Base-by-base conservation (phyloP, 805 yeast species). In the Zygoascus flipseniorum region DNA sequence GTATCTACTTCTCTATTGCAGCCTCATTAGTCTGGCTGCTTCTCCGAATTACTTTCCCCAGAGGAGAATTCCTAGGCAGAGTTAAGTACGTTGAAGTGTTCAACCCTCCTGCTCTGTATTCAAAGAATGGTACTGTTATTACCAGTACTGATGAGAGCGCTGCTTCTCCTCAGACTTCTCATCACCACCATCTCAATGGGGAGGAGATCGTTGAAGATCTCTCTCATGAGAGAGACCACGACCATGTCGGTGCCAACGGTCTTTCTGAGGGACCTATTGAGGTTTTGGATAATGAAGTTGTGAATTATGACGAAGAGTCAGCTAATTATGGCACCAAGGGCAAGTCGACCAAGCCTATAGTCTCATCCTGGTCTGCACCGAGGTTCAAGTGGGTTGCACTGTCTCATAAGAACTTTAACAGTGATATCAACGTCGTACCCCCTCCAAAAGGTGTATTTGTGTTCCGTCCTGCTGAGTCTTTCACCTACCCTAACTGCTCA, bases 371-470 rank as follows among this genome's bases (percentile, higher is more conserved):
- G 39, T 28, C 49, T n/a, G 47, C 23, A 16, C 28, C 31, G 14
- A 50, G 47, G 47, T 56, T 50, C 58, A 54, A 56, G 44, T 67
- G 72, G 72, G 71, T 72, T 48, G 72, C 75, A 1, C 52, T 70
- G 19, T 54, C 62, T 66, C 66, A 75, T 69, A 65, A 69, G 65
- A 65, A 67, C 66, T 53, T 64, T 80, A 87, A 90, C 66, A 70
- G 77, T 4, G 77, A 76, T 14, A 68, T 89, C 16, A 65, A 73
- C 0, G 78, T 90, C 6, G 67, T 67, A 14, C 86, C 89, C 1
- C 96, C 97, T 14, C 97, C 97, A 31, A 88, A 92, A 1, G 97
- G 97, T 35, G 89, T 90, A 16, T 62, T 89, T 54, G 95, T 90
- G 2, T 90, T 83, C 73, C 79, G 93, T 62, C 85, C 93, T 43